A percentile compares a stretch with the other conserved stretches of the same genome.
These are phyloP conservation scores for Heracleum sosnowskyi DNA, from an alignment of 129 eudicot genomes.

Conservation along the genomic window DNA sequence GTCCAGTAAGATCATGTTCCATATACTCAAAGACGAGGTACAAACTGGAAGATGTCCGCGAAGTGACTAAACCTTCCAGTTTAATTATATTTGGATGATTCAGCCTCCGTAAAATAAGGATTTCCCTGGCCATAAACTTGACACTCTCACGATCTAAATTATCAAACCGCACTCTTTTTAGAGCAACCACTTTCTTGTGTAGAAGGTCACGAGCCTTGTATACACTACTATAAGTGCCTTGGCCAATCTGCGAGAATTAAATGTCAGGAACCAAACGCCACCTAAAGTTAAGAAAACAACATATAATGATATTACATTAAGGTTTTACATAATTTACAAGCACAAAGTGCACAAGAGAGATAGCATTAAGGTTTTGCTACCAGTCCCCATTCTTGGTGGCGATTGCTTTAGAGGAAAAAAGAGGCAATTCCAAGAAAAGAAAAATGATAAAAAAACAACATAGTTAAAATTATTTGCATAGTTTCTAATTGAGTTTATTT, in stretches of 20 bases:
- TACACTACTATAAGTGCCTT: conserved; percentile 93
- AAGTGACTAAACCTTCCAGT: conserved; percentile 72
- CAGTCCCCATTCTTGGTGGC: not conserved
- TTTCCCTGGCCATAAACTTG: conserved; percentile 87
- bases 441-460: not conserved
- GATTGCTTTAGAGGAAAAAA: not conserved
- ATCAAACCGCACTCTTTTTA: conserved; percentile 86
- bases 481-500: not conserved
- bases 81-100: conserved; percentile 81
- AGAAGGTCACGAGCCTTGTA: conserved; percentile 76
- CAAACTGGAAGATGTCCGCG: conserved; percentile 56
- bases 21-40: conserved; percentile 84
- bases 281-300: not conserved
- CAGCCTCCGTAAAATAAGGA: conserved; percentile 73
- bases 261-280: conserved; percentile 20
- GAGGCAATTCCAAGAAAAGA: not conserved
- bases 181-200: conserved; percentile 59
- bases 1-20: conserved; percentile 93
- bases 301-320: not conserved
- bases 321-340: not conserved
- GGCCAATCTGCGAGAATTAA: conserved; percentile 74
- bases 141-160: conserved; percentile 74
- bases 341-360: not conserved
- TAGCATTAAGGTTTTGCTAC: not conserved
- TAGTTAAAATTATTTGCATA: not conserved